Evolutionary conservation across 306 rosid species (phyloP).

Genomic region (Malus sieversii): DNA sequence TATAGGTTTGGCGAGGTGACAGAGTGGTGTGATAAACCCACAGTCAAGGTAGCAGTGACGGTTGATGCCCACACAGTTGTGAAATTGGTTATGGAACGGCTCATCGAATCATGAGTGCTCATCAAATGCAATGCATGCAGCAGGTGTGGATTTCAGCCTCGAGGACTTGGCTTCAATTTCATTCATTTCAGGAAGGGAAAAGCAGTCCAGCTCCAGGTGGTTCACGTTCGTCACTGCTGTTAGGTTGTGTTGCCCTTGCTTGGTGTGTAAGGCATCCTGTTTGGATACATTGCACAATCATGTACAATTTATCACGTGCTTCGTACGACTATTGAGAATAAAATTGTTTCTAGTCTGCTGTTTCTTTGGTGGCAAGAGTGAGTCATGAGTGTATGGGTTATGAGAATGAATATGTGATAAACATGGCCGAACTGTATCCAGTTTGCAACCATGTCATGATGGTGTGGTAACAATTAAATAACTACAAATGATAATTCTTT

Average conservation of each 20-base stretch:
- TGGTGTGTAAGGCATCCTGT: too few species aligned
- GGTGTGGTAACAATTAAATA: too few species aligned
- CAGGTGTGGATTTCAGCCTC: background rate
- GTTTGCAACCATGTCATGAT: too few species aligned
- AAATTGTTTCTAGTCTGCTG: too few species aligned
- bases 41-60: constrained; percentile 88
- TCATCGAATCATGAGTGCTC: constrained; percentile 33
- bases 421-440: too few species aligned
- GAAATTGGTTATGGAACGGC: constrained; percentile 72
- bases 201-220: background rate
- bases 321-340: too few species aligned
- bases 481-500: too few species aligned
- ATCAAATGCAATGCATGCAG: background rate
- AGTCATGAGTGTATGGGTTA: background rate
- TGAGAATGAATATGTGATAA: too few species aligned
- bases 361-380: background rate
- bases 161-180: background rate
- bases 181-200: background rate
- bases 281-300: too few species aligned
- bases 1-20: constrained; percentile 74
- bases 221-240: background rate
- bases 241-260: background rate
- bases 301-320: too few species aligned
- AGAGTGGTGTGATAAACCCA: constrained; percentile 76
- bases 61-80: constrained; percentile 65